A percentile compares a stretch with the other conserved stretches of the same genome.
phyloP scores from a whole-genome alignment of 257 asterid genomes.

The Lantana camara region DNA sequence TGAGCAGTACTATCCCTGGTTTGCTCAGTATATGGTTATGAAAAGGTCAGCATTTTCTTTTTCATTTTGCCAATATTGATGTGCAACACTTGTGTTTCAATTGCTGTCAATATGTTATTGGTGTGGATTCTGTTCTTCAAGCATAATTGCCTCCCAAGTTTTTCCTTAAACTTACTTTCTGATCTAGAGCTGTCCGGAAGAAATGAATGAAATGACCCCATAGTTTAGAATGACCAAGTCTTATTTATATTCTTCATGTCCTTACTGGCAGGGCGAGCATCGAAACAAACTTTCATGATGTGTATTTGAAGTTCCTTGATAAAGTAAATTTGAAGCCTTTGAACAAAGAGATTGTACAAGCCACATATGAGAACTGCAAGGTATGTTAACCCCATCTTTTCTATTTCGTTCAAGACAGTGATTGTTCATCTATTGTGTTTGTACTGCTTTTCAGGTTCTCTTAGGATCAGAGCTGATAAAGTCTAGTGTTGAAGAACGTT shows the following conservation, averaged over 20 bases:
- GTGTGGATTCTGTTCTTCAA: background rate
- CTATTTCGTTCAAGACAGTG: background rate
- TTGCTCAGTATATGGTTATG: constrained; percentile 98
- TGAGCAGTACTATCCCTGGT: constrained; percentile 90
- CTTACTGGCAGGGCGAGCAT: constrained; percentile 82
- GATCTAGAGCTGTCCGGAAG: constrained; percentile 8
- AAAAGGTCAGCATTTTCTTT: constrained; percentile 60
- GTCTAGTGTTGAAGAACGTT: constrained; percentile 94
- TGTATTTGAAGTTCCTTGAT: constrained; percentile 93
- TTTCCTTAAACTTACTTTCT: background rate
- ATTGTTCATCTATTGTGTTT: constrained; percentile 24
- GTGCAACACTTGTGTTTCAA: constrained; percentile 4
- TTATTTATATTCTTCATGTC: constrained; percentile 18
- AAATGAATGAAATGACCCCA: background rate
- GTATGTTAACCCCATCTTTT: constrained; percentile 34
- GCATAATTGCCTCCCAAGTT: constrained; percentile 2
- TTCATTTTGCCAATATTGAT: background rate
- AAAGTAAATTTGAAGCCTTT: constrained; percentile 79
- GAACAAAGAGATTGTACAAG: constrained; percentile 74
- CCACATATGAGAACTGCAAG: constrained; percentile 99
- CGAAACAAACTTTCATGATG: constrained; percentile 94
- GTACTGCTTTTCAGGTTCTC: constrained; percentile 68
- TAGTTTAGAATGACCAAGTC: background rate
- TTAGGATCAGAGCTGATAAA: constrained; percentile 96
- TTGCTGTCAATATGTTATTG: background rate